Base-by-base conservation (phyloP, 2,329 filamentous ascomycete species). In the Tolypocladium tropicale region DNA sequence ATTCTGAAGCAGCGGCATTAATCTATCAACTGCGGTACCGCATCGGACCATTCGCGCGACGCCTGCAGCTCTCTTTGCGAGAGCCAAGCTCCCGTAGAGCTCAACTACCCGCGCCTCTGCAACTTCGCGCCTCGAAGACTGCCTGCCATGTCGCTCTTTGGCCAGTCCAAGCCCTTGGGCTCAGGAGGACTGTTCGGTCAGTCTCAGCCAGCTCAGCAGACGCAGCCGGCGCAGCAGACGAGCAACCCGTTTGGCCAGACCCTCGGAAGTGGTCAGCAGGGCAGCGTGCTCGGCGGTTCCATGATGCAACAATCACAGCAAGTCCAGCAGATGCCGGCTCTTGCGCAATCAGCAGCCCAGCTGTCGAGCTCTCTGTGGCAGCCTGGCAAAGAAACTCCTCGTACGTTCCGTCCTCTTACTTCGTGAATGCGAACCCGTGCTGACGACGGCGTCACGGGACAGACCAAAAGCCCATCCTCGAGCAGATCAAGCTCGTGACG, bases 401-500 rank as follows among this genome's bases (percentile, higher is more conserved):
- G 78, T 81, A 74, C 55, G 74, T 65, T 23, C 6, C 43, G 39
- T 23, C 32, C 4, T 41, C 41, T 16, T 37, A 36, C 11, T 3
- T 10, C 6, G 11, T 12, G 9, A 57, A 58, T 49, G 16, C 32
- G 30, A 14, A 36, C 34, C 36, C 36, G 23, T 34, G 43, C 30
- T 37, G 43, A 56, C 61, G 46, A 63, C 25, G 11, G 48, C 55
- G 21, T 18, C 11, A 7, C 14, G 5, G 18, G 7, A 6, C 53
- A 75, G 73, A 75, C 62, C 86, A 91, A 67, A 90, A 90, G 68
- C 82, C 85, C 52, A 81, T 92, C 49, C 78, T 83, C 23, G 85
- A 91, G 56, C 89, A 93, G 69, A 88, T 92, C 69, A 76, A 79
- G 58, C 76, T 84, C 30, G 78, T 94, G 43, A 75, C 83, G 54